Percentiles rank a stretch among this genome's conserved stretches.
phyloP scores from a whole-genome alignment of 2,329 filamentous ascomycete genomes.

The Fusarium napiforme region DNA sequence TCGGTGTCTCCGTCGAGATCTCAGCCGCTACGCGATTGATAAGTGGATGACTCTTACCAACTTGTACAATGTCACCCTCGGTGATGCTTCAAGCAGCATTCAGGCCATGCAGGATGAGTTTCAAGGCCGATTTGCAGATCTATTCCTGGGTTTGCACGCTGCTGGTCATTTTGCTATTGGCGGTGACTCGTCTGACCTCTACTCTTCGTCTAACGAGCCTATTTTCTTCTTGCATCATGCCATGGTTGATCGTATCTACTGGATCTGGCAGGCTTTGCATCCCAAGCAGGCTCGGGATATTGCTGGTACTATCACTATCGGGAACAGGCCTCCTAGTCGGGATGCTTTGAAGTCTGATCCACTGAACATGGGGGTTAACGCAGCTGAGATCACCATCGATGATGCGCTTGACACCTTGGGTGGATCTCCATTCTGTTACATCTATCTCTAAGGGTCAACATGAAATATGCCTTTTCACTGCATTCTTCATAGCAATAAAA shows the following conservation, averaged over 20 bases:
- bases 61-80: not conserved
- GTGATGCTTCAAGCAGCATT: not conserved
- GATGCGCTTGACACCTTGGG: not conserved
- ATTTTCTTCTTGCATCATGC: constrained; percentile 10
- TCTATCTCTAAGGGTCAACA: not conserved
- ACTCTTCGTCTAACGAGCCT: constrained; percentile 5
- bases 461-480: too few relatives aligned
- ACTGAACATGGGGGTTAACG: constrained; percentile 1
- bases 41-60: not conserved
- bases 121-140: not conserved
- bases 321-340: not conserved
- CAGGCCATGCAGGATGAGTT: constrained; percentile 14
- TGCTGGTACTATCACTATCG: constrained; percentile 9
- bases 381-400: not conserved
- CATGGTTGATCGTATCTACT: constrained; percentile 10
- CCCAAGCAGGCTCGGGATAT: not conserved
- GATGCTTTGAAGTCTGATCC: constrained; percentile 4
- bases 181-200: constrained; percentile 11
- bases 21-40: not conserved
- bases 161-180: constrained; percentile 11
- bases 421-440: not conserved
- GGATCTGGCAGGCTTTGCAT: constrained; percentile 14
- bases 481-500: too few relatives aligned
- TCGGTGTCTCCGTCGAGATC: not conserved
- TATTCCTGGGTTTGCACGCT: not conserved